A percentile compares a stretch with the other conserved stretches of the same genome.
Evolutionary conservation across 2,329 filamentous ascomycete genomes (phyloP).

Genomic region (Monilinia aucupariae): DNA sequence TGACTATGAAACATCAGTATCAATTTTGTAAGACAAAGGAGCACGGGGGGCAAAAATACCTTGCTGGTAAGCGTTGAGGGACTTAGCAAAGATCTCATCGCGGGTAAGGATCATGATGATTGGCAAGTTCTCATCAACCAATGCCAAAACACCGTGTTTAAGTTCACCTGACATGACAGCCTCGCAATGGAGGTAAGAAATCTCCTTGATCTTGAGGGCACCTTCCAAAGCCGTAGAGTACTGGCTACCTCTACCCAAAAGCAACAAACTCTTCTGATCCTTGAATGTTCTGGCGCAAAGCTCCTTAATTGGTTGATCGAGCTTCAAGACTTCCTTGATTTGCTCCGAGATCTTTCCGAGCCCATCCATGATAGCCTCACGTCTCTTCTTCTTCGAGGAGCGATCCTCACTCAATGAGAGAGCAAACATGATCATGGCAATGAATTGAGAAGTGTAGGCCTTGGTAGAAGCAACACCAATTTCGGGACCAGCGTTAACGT

Average conservation of each 20-base stretch:
- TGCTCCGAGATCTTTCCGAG: slow-evolving; percentile 81
- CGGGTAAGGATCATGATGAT: slow-evolving; percentile 99
- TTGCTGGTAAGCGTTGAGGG: slow-evolving; percentile 99
- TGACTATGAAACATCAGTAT: slow-evolving; percentile 54
- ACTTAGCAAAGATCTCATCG: slow-evolving; percentile 95
- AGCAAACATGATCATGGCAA: slow-evolving; percentile 99
- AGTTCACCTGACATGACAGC: slow-evolving; percentile 99
- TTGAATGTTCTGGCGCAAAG: slow-evolving; percentile 90
- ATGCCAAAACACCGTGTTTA: slow-evolving; percentile 95
- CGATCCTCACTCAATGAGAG: slow-evolving; percentile 94
- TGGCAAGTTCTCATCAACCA: slow-evolving; percentile 96
- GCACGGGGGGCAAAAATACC: slow-evolving; percentile 45
- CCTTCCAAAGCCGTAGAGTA: slow-evolving; percentile 96
- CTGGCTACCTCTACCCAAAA: slow-evolving; percentile 91
- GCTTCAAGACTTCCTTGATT: slow-evolving; percentile 85
- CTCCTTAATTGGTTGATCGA: slow-evolving; percentile 90
- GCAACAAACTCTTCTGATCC: slow-evolving; percentile 91
- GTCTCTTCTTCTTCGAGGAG: slow-evolving; percentile 84
- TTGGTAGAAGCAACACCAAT: slow-evolving; percentile 99
- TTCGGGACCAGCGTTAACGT: slow-evolving; percentile 97
- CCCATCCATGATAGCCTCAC: slow-evolving; percentile 94
- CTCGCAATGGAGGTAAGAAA: slow-evolving; percentile 98
- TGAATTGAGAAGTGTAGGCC: slow-evolving; percentile 98
- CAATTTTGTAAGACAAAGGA: neutral
- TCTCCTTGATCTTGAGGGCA: slow-evolving; percentile 99